Base-by-base conservation (phyloP, 2,329 filamentous ascomycete species). In the Venturia pyrina region DNA sequence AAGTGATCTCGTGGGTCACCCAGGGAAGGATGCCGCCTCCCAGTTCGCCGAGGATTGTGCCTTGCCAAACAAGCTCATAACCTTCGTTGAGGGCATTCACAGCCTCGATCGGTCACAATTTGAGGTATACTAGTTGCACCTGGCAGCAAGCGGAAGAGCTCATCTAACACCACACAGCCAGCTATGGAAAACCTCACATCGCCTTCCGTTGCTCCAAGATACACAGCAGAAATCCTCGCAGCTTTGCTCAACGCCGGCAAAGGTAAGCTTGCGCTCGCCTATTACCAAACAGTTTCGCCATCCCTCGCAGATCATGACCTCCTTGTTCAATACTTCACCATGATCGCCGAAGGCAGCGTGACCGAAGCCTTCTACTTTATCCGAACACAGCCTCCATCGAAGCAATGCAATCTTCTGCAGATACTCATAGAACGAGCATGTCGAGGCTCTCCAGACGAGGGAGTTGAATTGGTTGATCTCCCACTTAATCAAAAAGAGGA, bases 31-130 rank as follows among this genome's bases (percentile, higher is more conserved):
- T 44, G 71, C 79, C 7, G 80, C 86, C 1, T 80, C 82, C 24
- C 68, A 73, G 1, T 91, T 93, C 70, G 85, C 87, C 19, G 80
- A 86, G 1, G 81, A 82, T 28, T 68, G 73, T 1, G 91, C 93
- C 70, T 81, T 96, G 63, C 90, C 91, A 1, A 81, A 83, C 65
- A 90, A 88, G 70, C 96, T 93, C 75, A 86, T 87, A 75, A 85
- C 90, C 59, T 90, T 93, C 71, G 91, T 95, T 77, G 87, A 89
- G 70, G 91, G 91, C 0, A 78, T 96, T 11, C 96, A 91, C 90
- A 81, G 89, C 71, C 80, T 96, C 74, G 91, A 96, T 73, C 83
- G 85, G 56, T 79, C 86, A 57, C 82, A 91, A 66, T 92, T 90
- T 72, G 78, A 82, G 69, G 86, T 89, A 72, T 7, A 76, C 67